Conservation (phyloP, 2,329 filamentous ascomycete genomes). For the Plectosphaerella plurivora region DNA sequence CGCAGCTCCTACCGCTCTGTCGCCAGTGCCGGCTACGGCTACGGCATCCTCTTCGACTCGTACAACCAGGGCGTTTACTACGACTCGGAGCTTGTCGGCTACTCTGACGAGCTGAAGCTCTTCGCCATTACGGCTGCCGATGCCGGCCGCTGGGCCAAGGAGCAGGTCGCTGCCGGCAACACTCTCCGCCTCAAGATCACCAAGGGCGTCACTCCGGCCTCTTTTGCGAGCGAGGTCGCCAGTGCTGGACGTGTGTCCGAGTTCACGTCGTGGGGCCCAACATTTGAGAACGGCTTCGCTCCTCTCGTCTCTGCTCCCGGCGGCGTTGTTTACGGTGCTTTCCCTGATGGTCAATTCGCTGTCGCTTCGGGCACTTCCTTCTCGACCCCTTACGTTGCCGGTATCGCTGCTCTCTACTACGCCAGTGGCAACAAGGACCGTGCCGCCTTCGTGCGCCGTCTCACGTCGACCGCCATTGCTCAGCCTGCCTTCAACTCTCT, state of each 20-base stretch:
- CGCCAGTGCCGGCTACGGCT: constrained; percentile 8
- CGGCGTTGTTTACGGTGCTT: constrained; percentile 13
- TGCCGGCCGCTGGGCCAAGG: constrained; percentile 10
- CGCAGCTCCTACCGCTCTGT: neutral
- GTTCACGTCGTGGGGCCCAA: constrained; percentile 15
- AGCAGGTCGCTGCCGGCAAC: constrained; percentile 5
- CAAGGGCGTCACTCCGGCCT: constrained; percentile 5
- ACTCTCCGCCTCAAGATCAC: constrained; percentile 9
- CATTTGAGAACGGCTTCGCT: constrained; percentile 15
- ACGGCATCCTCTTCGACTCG: constrained; percentile 10
- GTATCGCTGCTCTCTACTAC: constrained; percentile 15
- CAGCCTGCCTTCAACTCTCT: constrained; percentile 8
- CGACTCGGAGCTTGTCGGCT: neutral
- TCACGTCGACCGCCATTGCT: constrained; percentile 7
- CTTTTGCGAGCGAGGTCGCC: constrained; percentile 3
- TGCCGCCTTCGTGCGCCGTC: constrained; percentile 7
- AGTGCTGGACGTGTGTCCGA: constrained; percentile 11
- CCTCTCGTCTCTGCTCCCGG: constrained; percentile 13
- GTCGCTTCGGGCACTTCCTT: constrained; percentile 15
- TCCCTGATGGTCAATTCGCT: constrained; percentile 9
- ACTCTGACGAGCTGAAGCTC: constrained; percentile 1
- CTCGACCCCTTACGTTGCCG: constrained; percentile 15
- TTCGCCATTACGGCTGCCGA: constrained; percentile 8
- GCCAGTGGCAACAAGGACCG: constrained; percentile 10
- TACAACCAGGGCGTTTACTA: constrained; percentile 16